These are phyloP conservation scores for Ochromonas danica DNA, from an alignment of 108 stramenopile species.

Conservation along the genomic window DNA sequence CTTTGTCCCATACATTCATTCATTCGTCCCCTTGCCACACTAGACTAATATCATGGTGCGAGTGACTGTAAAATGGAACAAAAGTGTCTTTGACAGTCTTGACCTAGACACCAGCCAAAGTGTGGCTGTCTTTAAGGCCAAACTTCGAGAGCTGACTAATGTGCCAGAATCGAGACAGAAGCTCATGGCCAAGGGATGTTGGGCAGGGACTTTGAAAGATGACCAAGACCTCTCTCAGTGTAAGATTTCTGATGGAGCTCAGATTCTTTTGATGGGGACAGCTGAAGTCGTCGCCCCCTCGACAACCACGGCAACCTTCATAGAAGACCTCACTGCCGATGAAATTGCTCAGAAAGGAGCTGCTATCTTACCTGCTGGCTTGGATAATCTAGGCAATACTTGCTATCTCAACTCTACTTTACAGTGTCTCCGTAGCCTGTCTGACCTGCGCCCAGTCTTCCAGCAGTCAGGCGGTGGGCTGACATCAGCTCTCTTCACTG, in stretches of 20 bases:
- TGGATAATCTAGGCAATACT: slow-evolving; percentile 95
- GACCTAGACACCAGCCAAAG: slow-evolving; percentile 61
- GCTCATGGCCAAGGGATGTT: slow-evolving; percentile 89
- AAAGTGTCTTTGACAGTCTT: slow-evolving; percentile 70
- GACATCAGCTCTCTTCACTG: slow-evolving; percentile 45
- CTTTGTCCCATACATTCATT: no score
- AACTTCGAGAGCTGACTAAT: slow-evolving; percentile 79
- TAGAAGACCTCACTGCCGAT: slow-evolving; percentile 87
- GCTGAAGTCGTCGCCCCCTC: slow-evolving; percentile 69
- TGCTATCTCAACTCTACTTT: slow-evolving; percentile 98
- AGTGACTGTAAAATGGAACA: slow-evolving; percentile 89
- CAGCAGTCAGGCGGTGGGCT: slow-evolving; percentile 37
- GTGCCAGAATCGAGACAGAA: slow-evolving; percentile 93
- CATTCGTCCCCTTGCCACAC: no score
- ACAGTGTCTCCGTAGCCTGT: slow-evolving; percentile 81
- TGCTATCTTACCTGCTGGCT: slow-evolving; percentile 80
- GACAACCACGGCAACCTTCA: slow-evolving; percentile 60
- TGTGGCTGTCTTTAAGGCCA: slow-evolving; percentile 72
- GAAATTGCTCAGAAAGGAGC: slow-evolving; percentile 60
- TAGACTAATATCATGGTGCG: no score
- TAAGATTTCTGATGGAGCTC: slow-evolving; percentile 67
- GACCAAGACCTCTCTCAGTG: slow-evolving; percentile 65
- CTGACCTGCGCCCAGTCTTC: slow-evolving; percentile 75
- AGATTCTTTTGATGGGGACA: slow-evolving; percentile 92
- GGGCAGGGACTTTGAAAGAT: slow-evolving; percentile 93